These are phyloP conservation scores for Gynostemma pentaphyllum DNA, from an alignment of 306 rosid genomes.

Conservation along the genomic window DNA sequence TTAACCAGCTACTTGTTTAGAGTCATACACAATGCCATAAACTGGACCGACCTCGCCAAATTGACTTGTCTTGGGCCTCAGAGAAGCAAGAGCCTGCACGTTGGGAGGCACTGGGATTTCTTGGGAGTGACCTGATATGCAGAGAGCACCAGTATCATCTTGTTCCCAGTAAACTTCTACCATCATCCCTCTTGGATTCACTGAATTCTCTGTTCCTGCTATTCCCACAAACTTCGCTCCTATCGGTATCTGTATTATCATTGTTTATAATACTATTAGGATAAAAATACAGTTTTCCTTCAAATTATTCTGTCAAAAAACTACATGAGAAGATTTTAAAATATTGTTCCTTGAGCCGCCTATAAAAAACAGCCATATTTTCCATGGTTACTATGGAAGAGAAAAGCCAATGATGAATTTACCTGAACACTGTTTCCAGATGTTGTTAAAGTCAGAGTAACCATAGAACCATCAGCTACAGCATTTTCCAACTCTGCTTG, in stretches of 20 bases:
- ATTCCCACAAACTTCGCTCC: constrained; percentile 74
- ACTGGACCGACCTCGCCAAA: constrained; percentile 15
- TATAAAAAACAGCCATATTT: too few relatives aligned
- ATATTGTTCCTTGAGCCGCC: too few relatives aligned
- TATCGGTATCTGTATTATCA: constrained; percentile 43
- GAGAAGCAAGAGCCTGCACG: constrained; percentile 17
- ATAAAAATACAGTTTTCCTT: background rate
- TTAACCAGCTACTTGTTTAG: constrained; percentile 28
- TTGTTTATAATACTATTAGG: background rate
- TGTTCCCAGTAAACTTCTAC: constrained; percentile 81
- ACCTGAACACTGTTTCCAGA: constrained; percentile 51
- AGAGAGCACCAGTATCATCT: constrained; percentile 64
- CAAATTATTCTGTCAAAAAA: background rate
- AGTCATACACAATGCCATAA: constrained; percentile 44
- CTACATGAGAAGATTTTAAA: too few relatives aligned
- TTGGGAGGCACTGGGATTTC: constrained; percentile 38
- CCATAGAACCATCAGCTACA: constrained; percentile 52
- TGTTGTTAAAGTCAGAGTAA: constrained; percentile 37
- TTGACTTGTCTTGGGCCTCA: constrained; percentile 14
- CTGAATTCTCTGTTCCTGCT: constrained; percentile 58
- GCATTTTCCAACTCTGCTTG: constrained; percentile 83
- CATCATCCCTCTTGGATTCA: constrained; percentile 57
- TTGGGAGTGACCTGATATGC: constrained; percentile 52
- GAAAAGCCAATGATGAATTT: constrained; percentile 14
- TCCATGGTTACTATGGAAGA: too few relatives aligned